Conservation (phyloP, 2,329 filamentous ascomycete genomes). For the Claviceps sp. region DNA sequence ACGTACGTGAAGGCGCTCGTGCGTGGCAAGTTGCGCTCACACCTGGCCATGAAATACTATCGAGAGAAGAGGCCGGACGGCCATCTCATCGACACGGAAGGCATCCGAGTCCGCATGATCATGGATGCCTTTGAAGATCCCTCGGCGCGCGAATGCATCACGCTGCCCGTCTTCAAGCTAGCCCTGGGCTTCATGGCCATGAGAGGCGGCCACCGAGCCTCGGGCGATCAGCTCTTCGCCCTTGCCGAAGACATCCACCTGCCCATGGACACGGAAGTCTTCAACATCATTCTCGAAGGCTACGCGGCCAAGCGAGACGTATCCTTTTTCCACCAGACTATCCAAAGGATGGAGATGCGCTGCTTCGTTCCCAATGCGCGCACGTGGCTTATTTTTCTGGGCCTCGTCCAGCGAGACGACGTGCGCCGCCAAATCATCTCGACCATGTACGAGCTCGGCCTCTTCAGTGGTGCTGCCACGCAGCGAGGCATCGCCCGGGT, state of each 20-base stretch:
- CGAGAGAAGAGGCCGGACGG: slow-evolving; percentile 14
- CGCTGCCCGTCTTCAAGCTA: slow-evolving; percentile 27
- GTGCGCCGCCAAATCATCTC: slow-evolving; percentile 31
- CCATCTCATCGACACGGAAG: slow-evolving; percentile 22
- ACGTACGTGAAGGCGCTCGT: slow-evolving; percentile 29
- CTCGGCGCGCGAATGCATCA: slow-evolving; percentile 20
- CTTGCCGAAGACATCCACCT: slow-evolving; percentile 23
- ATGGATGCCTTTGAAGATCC: slow-evolving; percentile 25
- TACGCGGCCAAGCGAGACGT: slow-evolving; percentile 26
- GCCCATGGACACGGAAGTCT: slow-evolving; percentile 31
- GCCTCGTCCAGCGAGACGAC: slow-evolving; percentile 46
- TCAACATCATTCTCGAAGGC: slow-evolving; percentile 33
- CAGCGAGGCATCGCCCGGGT: slow-evolving; percentile 25
- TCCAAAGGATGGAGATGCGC: slow-evolving; percentile 27
- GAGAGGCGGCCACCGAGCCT: slow-evolving; percentile 21
- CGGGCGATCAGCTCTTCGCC: slow-evolving; percentile 22
- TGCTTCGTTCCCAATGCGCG: slow-evolving; percentile 27
- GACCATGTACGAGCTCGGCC: slow-evolving; percentile 31
- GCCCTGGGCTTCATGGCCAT: slow-evolving; percentile 29
- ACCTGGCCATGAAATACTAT: slow-evolving; percentile 23
- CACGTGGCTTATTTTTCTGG: slow-evolving; percentile 36
- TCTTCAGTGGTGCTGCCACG: slow-evolving; percentile 25
- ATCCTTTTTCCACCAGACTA: slow-evolving; percentile 25
- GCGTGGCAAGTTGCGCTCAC: slow-evolving; percentile 21
- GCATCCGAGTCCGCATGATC: slow-evolving; percentile 25